These are phyloP conservation scores for Polyporus arcularius DNA, from an alignment of 768 basidiomycete genomes.

Conservation along the genomic window DNA sequence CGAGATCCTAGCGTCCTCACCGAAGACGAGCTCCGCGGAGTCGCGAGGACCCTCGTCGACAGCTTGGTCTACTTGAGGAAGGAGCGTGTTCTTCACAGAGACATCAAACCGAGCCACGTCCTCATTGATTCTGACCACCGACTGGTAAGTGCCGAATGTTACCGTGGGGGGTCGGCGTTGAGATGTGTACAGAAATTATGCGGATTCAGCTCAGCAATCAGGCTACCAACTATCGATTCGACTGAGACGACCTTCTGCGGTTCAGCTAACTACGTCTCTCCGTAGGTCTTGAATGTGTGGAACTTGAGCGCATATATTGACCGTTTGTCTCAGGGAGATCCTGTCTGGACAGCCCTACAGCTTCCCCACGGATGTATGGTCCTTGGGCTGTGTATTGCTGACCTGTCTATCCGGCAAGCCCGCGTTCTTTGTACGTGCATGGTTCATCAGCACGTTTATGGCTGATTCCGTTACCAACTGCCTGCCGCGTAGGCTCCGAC, in stretches of 20 bases:
- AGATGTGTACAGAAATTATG: slow-evolving; percentile 42
- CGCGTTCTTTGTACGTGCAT: slow-evolving; percentile 35
- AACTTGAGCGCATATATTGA: not conserved
- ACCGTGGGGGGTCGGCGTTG: not conserved
- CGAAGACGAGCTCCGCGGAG: slow-evolving; percentile 40
- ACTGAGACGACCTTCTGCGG: slow-evolving; percentile 23
- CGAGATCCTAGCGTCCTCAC: slow-evolving; percentile 26
- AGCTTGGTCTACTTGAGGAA: slow-evolving; percentile 46
- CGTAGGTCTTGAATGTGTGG: slow-evolving; percentile 33
- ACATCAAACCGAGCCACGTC: slow-evolving; percentile 42
- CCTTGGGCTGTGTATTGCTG: slow-evolving; percentile 44
- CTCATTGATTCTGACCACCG: slow-evolving; percentile 41
- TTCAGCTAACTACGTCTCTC: slow-evolving; percentile 38
- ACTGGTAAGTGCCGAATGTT: slow-evolving; percentile 35
- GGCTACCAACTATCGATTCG: slow-evolving; percentile 27
- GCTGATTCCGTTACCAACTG: not conserved
- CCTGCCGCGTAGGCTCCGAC: slow-evolving; percentile 22
- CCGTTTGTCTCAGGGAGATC: slow-evolving; percentile 35
- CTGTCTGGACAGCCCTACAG: slow-evolving; percentile 32
- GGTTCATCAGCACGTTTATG: no score
- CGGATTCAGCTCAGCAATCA: slow-evolving; percentile 41
- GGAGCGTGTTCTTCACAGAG: slow-evolving; percentile 45
- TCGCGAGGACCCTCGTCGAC: slow-evolving; percentile 41
- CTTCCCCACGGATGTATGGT: slow-evolving; percentile 48
- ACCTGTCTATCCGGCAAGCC: slow-evolving; percentile 38